A percentile compares a stretch with the other conserved stretches of the same genome.
Evolutionary conservation across 805 yeast species (phyloP).

Genomic region (Jamesozyma spencerorum): DNA sequence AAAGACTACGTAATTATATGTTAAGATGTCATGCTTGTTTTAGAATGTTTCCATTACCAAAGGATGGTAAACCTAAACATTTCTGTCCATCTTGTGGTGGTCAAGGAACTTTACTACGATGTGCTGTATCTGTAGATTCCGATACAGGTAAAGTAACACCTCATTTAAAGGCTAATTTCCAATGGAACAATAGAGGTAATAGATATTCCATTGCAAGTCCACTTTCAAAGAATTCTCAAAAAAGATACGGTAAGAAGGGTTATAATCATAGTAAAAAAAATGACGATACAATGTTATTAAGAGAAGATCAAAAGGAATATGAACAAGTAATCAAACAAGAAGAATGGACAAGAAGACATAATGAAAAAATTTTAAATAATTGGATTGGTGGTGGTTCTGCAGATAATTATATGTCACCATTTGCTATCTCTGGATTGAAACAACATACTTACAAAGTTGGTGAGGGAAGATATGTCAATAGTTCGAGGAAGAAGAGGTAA

Average conservation of each 20-base stretch:
- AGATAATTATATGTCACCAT: slow-evolving; percentile 82
- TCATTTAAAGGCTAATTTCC: slow-evolving; percentile 81
- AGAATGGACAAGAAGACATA: slow-evolving; percentile 75
- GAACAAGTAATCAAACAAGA: slow-evolving; percentile 79
- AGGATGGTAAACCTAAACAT: slow-evolving; percentile 66
- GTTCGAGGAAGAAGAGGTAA: slow-evolving; percentile 35
- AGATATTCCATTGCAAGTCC: slow-evolving; percentile 81
- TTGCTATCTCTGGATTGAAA: slow-evolving; percentile 54
- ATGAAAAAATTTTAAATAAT: slow-evolving; percentile 74
- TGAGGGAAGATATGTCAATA: slow-evolving; percentile 70
- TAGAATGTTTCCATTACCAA: slow-evolving; percentile 67
- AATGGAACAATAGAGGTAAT: slow-evolving; percentile 88
- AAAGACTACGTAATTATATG: slow-evolving; percentile 83
- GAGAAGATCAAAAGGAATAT: slow-evolving; percentile 94
- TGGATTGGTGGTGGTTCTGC: slow-evolving; percentile 87
- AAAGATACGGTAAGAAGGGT: slow-evolving; percentile 69
- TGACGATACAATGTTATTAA: slow-evolving; percentile 40
- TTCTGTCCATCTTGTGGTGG: slow-evolving; percentile 97
- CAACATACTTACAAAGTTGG: slow-evolving; percentile 72
- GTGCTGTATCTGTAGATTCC: slow-evolving; percentile 79
- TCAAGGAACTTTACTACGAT: slow-evolving; percentile 66
- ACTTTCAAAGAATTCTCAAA: slow-evolving; percentile 61
- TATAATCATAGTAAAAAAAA: slow-evolving; percentile 63
- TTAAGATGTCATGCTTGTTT: slow-evolving; percentile 96
- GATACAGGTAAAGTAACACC: slow-evolving; percentile 76